Evolutionary conservation across 2,329 filamentous ascomycete species (phyloP).

Genomic region (Nannizzia gypsea): DNA sequence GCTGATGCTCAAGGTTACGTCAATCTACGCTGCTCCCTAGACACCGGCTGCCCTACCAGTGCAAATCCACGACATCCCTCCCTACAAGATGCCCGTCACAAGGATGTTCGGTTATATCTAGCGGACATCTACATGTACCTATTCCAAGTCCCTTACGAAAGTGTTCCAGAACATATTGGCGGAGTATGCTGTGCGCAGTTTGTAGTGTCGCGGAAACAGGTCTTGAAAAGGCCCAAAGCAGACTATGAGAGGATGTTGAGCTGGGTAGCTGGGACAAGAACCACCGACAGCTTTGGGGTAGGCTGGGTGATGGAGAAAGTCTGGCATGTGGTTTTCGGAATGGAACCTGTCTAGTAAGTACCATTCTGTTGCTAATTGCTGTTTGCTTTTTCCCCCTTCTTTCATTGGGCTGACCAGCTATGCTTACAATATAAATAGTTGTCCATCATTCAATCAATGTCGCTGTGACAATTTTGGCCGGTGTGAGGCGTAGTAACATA

Average conservation of each 20-base stretch:
- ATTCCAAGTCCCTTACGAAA: conserved; percentile 36
- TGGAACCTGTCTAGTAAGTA: conserved; percentile 29
- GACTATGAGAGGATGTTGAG: conserved; percentile 48
- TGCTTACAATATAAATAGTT: not conserved
- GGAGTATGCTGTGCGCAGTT: conserved; percentile 57
- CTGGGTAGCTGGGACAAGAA: conserved; percentile 47
- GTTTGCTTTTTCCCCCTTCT: too few species aligned
- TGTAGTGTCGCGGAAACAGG: conserved; percentile 44
- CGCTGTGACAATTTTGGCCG: conserved; percentile 5
- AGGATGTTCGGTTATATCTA: conserved; percentile 8
- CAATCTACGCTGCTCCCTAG: conserved; percentile 50
- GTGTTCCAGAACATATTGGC: conserved; percentile 41
- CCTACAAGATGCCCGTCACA: not conserved
- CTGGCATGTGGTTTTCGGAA: conserved; percentile 49
- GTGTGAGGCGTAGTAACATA: not conserved
- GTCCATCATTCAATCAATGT: conserved; percentile 6
- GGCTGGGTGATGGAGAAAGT: conserved; percentile 53
- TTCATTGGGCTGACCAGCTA: too few species aligned
- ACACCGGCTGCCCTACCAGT: conserved; percentile 40
- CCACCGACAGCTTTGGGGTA: conserved; percentile 41
- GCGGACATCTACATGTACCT: conserved; percentile 36
- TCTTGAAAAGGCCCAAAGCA: conserved; percentile 37
- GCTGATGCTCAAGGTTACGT: conserved; percentile 46
- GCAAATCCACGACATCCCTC: conserved; percentile 22
- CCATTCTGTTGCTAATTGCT: too few species aligned